Percentiles rank a stretch among this genome's conserved stretches.
Evolutionary conservation across 1,284 basidiomycete genomes (phyloP).

Genomic region (Cryptococcus neoformans): DNA sequence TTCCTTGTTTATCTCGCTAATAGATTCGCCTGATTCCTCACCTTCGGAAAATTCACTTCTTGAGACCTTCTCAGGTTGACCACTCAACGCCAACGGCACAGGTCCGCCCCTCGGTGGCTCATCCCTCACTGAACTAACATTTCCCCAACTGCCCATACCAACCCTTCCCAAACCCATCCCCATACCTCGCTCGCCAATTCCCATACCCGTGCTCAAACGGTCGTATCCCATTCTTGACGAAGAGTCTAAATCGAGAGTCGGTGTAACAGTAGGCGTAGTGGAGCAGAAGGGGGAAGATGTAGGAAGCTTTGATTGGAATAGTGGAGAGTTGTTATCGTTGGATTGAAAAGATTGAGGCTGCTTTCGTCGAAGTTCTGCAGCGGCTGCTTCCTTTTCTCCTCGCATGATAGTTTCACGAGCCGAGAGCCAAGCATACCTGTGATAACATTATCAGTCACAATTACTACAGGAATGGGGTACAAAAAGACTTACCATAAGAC

Average conservation of each 20-base stretch:
- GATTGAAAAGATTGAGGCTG: conserved; percentile 1
- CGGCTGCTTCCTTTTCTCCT: conserved; percentile 18
- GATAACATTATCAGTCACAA: neutral
- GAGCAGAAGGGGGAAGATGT: neutral
- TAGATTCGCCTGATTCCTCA: neutral
- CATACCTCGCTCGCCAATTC: neutral
- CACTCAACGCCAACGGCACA: neutral
- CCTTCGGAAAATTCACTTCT: neutral
- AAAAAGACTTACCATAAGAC: conserved; percentile 80
- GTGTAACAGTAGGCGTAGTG: neutral
- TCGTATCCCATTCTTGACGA: neutral
- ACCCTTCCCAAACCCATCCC: neutral
- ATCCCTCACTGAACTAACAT: conserved; percentile 23
- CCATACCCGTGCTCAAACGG: neutral
- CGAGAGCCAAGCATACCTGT: conserved; percentile 44
- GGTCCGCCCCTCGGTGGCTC: conserved; percentile 9
- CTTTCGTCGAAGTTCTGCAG: conserved; percentile 15
- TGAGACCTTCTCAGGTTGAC: neutral
- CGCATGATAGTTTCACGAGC: conserved; percentile 31
- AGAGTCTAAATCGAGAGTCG: neutral
- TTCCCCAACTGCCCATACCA: conserved; percentile 1
- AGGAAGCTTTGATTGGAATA: conserved; percentile 1
- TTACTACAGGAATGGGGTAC: neutral
- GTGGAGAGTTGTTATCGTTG: neutral
- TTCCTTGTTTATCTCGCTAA: neutral